Percentiles rank a stretch among this genome's conserved stretches.
Evolutionary conservation across 2,329 filamentous ascomycete genomes (phyloP).

Genomic region (Aspergillus sp.): DNA sequence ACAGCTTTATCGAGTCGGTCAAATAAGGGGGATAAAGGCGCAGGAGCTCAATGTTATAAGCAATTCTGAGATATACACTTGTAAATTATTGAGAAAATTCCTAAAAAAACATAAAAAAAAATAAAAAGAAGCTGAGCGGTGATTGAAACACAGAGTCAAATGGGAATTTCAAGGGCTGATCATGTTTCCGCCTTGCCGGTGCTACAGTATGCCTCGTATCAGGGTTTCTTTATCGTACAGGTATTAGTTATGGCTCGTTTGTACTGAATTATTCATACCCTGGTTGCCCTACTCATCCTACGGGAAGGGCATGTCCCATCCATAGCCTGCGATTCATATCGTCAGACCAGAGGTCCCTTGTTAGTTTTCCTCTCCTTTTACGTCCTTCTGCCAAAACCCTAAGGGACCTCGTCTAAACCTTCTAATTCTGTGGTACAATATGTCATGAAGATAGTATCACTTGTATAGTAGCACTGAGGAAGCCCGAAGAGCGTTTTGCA

Average conservation of each 20-base stretch:
- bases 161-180: not conserved
- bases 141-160: not conserved
- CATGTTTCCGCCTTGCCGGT: not conserved
- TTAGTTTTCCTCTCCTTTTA: not conserved
- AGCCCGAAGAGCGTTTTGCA: no score
- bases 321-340: not conserved
- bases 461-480: no score
- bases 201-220: not conserved
- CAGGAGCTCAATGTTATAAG: not conserved
- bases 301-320: not conserved
- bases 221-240: not conserved
- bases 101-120: no score
- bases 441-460: not conserved
- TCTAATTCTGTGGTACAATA: no score
- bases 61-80: not conserved
- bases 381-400: no score
- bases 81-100: no score
- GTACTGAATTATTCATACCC: not conserved
- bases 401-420: no score
- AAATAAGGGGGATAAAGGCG: not conserved
- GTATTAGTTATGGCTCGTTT: not conserved
- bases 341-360: not conserved
- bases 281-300: not conserved
- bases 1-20: slow-evolving; percentile 11
- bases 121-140: not conserved